Conservation (phyloP, 2,329 filamentous ascomycete genomes). For the Zasmidium citrigriseum region DNA sequence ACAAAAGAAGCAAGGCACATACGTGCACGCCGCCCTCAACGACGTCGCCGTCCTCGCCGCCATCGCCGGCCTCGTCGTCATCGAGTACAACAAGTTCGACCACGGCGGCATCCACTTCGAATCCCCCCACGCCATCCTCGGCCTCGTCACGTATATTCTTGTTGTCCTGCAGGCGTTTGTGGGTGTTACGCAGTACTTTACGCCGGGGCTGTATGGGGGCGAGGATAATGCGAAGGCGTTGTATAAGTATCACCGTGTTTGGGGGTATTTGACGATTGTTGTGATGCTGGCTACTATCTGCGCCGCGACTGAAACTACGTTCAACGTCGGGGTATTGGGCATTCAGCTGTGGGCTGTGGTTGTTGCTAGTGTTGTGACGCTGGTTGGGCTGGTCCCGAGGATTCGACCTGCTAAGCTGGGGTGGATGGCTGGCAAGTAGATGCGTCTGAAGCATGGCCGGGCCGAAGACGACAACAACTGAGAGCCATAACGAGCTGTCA, state of each 20-base stretch:
- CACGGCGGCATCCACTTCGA: constrained; percentile 72
- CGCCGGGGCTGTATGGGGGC: constrained; percentile 73
- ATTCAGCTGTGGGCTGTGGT: constrained; percentile 77
- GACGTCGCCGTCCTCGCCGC: constrained; percentile 63
- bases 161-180: constrained; percentile 73
- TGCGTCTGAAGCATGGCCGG: no score
- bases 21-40: constrained; percentile 71
- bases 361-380: constrained; percentile 64
- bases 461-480: no score
- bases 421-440: constrained; percentile 40
- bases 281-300: constrained; percentile 73
- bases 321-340: constrained; percentile 66
- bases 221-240: constrained; percentile 76
- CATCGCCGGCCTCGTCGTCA: constrained; percentile 66
- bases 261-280: constrained; percentile 72
- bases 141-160: constrained; percentile 71
- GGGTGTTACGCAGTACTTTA: constrained; percentile 80
- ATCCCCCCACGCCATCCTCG: constrained; percentile 78
- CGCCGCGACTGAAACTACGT: constrained; percentile 75
- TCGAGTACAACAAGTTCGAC: constrained; percentile 80
- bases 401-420: constrained; percentile 84
- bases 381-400: constrained; percentile 73
- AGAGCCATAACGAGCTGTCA: no score
- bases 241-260: constrained; percentile 85
- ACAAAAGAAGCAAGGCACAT: constrained; percentile 68